Evolutionary conservation across 140 eudicot species (phyloP).

Genomic region (Anethum foeniculum): DNA sequence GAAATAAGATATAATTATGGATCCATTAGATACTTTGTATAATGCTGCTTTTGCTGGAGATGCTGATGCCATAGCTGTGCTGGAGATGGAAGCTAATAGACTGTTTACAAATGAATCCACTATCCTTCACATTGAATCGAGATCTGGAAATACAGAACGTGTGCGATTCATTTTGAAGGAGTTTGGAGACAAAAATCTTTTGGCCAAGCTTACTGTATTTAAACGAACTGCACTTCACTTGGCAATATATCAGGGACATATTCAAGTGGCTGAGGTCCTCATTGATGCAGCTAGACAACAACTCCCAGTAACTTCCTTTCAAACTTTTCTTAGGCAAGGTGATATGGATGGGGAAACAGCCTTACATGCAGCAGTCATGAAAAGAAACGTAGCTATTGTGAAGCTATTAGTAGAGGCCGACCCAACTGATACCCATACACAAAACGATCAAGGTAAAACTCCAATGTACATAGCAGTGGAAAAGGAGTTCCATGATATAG

Average conservation of each 20-base stretch:
- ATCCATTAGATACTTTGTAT: not conserved
- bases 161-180: not conserved
- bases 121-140: not conserved
- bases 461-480: not conserved
- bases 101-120: not conserved
- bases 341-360: no score
- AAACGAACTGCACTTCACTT: not conserved
- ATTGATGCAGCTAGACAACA: no score
- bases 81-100: not conserved
- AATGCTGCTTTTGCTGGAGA: not conserved
- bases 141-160: not conserved
- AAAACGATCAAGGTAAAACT: not conserved
- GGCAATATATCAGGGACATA: not conserved
- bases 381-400: not conserved
- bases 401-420: not conserved
- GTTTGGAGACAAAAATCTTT: not conserved
- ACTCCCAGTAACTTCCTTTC: no score
- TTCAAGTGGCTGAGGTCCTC: no score
- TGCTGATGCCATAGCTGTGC: not conserved
- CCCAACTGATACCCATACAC: not conserved
- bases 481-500: not conserved
- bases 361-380: no score
- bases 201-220: not conserved
- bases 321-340: no score
- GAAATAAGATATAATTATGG: not conserved